A percentile compares a stretch with the other conserved stretches of the same genome.
Conservation (phyloP, 2,329 filamentous ascomycete species). For the Pseudogymnoascus sp. region DNA sequence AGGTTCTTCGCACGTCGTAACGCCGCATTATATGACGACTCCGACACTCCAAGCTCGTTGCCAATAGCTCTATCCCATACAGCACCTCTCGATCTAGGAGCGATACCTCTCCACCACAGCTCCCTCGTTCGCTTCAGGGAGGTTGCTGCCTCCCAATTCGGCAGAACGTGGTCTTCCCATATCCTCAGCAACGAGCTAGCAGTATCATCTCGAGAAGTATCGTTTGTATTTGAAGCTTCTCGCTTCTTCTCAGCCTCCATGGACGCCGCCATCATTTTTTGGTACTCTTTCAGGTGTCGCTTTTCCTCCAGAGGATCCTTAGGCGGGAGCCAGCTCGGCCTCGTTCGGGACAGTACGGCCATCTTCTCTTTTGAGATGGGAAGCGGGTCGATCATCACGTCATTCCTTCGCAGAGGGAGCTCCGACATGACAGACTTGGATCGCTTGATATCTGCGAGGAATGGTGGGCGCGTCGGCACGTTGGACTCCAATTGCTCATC, state of each 20-base stretch:
- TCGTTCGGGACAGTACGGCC: constrained; percentile 69
- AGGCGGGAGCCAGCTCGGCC: constrained; percentile 76
- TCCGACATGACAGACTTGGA: constrained; percentile 60
- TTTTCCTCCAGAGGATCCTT: constrained; percentile 88
- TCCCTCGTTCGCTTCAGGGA: constrained; percentile 61
- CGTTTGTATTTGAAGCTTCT: constrained; percentile 45
- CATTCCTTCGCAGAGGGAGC: constrained; percentile 49
- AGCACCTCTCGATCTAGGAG: constrained; percentile 52
- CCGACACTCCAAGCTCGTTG: constrained; percentile 35
- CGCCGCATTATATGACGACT: constrained; percentile 62
- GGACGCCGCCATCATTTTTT: constrained; percentile 68
- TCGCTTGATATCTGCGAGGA: constrained; percentile 35
- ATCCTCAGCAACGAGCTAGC: constrained; percentile 49
- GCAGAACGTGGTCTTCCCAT: constrained; percentile 71
- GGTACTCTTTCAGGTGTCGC: constrained; percentile 77
- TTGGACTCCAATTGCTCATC: constrained; percentile 50
- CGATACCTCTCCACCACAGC: constrained; percentile 75
- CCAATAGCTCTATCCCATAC: constrained; percentile 28
- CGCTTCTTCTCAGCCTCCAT: constrained; percentile 51
- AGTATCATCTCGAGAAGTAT: constrained; percentile 44
- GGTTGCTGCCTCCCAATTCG: constrained; percentile 66
- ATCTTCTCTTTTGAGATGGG: constrained; percentile 83
- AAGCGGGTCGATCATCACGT: constrained; percentile 77
- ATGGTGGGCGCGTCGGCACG: constrained; percentile 19
- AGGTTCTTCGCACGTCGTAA: constrained; percentile 57